Evolutionary conservation across 208 protist species (phyloP), one percentile per base, ranked within the genome.

Genomic region (Wallacemonas sp.): DNA sequence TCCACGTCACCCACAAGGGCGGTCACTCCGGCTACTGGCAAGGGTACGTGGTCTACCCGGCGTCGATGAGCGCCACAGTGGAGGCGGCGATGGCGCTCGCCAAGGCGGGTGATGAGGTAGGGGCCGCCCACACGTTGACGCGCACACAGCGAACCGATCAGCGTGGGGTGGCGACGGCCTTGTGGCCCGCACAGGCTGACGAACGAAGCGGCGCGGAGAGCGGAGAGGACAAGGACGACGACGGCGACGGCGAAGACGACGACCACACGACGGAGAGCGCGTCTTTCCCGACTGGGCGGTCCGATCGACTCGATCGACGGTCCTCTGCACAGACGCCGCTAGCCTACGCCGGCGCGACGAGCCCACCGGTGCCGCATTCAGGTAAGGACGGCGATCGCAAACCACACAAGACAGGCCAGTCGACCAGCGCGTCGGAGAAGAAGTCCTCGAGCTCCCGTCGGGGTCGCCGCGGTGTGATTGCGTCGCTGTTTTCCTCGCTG

Each of bases 1-100:
- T 97, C 54, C 72, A 73, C 25, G 87, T 95, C n/a, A 89, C 81
- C 2, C 76, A 72, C 14, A 95, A 97, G 70, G 83, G 76, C 23
- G 68, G 74, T 36, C 76, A 81, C 31, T 88, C 82, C 22, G 94
- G 94, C 2, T 97, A 87, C 77, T 96, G 91, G 91, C 65, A 91
- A 45, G 94, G 94, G 23, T 87, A 86, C 61, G 80, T 92, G 10
- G 73, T 65, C 7, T 64, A 57, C 20, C 72, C 65, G 0, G 44
- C 66, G 3, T 59, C 52, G 3, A 39, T 23, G 31, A 59, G 45
- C 42, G 22, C 31, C 46, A 54, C 25, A 3, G 28, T 38, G 4
- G 32, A 42, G 29, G 12, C 25, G 26, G 52, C 52, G 11, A 42
- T 42, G 31, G 16, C 29, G 18, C 11, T n/a, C 11, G 52, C 52